A percentile compares a stretch with the other conserved stretches of the same genome.
Conservation (phyloP, 2,329 filamentous ascomycete species). For the Exophiala bonariae region DNA sequence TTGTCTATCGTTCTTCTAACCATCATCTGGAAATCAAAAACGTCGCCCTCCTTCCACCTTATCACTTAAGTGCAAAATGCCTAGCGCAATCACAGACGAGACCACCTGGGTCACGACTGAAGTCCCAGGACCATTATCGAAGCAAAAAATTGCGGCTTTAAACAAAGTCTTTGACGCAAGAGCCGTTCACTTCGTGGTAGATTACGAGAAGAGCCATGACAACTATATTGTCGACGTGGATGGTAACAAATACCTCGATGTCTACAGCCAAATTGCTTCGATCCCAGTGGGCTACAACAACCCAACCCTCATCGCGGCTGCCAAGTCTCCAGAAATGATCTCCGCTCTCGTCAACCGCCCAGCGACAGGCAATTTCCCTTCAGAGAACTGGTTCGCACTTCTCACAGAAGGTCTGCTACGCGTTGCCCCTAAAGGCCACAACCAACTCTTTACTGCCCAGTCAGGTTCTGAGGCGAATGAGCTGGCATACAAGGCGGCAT, state of each 20-base stretch:
- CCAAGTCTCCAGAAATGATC: constrained; percentile 75
- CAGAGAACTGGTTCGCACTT: constrained; percentile 77
- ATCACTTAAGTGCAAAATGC: neutral
- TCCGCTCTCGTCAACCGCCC: constrained; percentile 83
- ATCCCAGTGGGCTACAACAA: constrained; percentile 95
- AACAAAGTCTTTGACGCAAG: constrained; percentile 80
- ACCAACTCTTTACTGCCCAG: constrained; percentile 88
- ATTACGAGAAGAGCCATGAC: constrained; percentile 71
- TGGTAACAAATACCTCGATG: constrained; percentile 51
- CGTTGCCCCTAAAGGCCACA: constrained; percentile 75
- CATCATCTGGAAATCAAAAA: no score
- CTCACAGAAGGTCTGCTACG: constrained; percentile 76
- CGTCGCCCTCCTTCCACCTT: neutral
- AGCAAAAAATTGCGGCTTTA: constrained; percentile 67
- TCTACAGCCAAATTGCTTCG: constrained; percentile 80
- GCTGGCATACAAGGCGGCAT: constrained; percentile 89
- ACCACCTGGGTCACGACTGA: constrained; percentile 36
- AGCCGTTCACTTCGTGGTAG: constrained; percentile 76
- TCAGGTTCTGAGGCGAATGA: constrained; percentile 91
- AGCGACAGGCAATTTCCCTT: constrained; percentile 71
- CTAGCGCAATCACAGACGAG: constrained; percentile 1
- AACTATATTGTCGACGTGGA: constrained; percentile 66
- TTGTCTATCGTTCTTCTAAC: no score
- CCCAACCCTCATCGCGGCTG: constrained; percentile 68
- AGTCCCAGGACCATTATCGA: constrained; percentile 74